Evolutionary conservation across 306 rosid genomes (phyloP).

Genomic region (Macrotyloma uniflorum): DNA sequence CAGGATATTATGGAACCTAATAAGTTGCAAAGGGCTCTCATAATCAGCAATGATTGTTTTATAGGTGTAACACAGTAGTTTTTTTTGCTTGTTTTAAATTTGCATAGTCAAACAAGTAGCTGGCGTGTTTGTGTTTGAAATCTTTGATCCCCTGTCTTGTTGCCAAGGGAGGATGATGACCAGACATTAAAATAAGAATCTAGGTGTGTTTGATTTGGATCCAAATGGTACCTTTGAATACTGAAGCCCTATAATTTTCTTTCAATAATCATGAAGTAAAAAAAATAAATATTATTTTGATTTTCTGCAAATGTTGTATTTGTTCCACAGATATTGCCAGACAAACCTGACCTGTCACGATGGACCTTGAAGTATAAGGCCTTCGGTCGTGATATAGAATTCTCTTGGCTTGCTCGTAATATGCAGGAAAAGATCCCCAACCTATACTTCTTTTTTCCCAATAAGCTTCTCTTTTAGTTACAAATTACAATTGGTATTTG

Average conservation of each 20-base stretch:
- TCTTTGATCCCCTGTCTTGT: not conserved
- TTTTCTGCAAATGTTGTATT: constrained; percentile 24
- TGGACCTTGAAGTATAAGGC: constrained; percentile 93
- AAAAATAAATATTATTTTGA: not conserved
- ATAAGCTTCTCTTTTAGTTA: not conserved
- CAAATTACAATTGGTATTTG: constrained; percentile 26
- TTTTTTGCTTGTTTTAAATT: constrained; percentile 19
- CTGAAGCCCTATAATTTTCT: not conserved
- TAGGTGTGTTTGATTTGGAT: constrained; percentile 19
- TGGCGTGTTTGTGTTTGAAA: constrained; percentile 11
- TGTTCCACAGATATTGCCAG: constrained; percentile 70
- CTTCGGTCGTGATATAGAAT: constrained; percentile 81
- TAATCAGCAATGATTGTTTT: constrained; percentile 9
- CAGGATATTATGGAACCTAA: not conserved
- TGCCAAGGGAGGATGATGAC: constrained; percentile 7
- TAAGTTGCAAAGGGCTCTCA: constrained; percentile 1
- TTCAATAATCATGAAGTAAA: constrained; percentile 19
- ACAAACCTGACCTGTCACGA: constrained; percentile 85
- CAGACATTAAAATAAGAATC: not conserved
- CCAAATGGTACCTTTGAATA: not conserved
- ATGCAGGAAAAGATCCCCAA: constrained; percentile 75
- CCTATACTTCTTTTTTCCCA: constrained; percentile 17
- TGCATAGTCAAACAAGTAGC: constrained; percentile 19
- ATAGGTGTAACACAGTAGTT: not conserved
- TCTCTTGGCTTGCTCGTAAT: constrained; percentile 95